These are phyloP conservation scores for Cladosporium austrohemisphaericum DNA, from an alignment of 2,329 filamentous ascomycete species.

Conservation along the genomic window DNA sequence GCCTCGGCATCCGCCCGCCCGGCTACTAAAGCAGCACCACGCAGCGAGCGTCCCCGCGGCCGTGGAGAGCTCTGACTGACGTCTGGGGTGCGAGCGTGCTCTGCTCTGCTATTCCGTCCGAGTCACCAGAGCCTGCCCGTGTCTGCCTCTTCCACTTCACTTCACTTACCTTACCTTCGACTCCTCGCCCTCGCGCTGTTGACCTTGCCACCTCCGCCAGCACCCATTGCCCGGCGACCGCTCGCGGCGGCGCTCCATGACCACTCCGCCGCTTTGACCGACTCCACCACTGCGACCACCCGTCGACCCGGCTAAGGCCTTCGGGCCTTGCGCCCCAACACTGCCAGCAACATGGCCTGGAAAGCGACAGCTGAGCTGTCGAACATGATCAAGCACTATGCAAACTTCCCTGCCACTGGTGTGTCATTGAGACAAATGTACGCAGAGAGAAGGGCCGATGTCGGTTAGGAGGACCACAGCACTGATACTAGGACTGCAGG, in stretches of 20 bases:
- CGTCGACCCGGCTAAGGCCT: slow-evolving; percentile 9
- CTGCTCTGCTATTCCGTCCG: background rate
- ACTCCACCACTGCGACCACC: background rate
- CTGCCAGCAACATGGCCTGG: slow-evolving; percentile 50
- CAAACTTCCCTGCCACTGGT: slow-evolving; percentile 92
- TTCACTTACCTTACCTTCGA: background rate
- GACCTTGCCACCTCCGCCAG: background rate
- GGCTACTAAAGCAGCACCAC: no score
- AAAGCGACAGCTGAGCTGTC: slow-evolving; percentile 85
- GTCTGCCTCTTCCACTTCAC: background rate
- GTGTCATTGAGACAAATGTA: slow-evolving; percentile 98
- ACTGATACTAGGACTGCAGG: slow-evolving; percentile 11
- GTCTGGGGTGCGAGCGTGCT: no score
- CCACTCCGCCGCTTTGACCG: background rate
- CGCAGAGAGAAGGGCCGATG: slow-evolving; percentile 8
- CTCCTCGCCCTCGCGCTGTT: background rate
- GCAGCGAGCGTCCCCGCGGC: no score
- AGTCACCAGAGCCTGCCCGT: slow-evolving; percentile 3
- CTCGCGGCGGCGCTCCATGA: background rate
- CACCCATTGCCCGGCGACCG: background rate
- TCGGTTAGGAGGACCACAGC: slow-evolving; percentile 56
- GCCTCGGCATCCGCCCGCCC: background rate
- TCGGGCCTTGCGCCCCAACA: slow-evolving; percentile 9
- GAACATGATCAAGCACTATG: slow-evolving; percentile 96
- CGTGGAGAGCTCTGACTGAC: background rate